Conservation (phyloP, 2,329 filamentous ascomycete species). For the Ophiosphaerella herpotricha region DNA sequence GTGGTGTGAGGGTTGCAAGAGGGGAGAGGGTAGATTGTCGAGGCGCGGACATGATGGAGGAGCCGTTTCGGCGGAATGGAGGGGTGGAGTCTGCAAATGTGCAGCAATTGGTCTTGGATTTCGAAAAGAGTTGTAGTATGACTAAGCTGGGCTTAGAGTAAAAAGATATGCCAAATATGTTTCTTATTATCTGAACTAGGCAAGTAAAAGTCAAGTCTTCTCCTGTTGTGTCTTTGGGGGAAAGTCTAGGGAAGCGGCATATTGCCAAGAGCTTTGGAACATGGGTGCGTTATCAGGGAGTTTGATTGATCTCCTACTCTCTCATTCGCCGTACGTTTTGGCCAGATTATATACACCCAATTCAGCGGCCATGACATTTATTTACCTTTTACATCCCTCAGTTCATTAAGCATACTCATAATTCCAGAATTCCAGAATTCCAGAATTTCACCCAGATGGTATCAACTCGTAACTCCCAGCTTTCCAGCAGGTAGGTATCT, state of each 20-base stretch:
- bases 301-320: neutral
- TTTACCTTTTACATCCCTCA: too few species aligned
- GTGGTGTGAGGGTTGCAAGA: conserved; percentile 59
- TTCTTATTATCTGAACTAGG: neutral
- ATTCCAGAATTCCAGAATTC: too few species aligned
- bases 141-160: neutral
- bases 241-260: conserved; percentile 30
- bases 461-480: too few species aligned
- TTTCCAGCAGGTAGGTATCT: too few species aligned
- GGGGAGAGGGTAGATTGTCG: conserved; percentile 38
- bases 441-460: too few species aligned
- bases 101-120: neutral
- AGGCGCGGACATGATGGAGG: conserved; percentile 20
- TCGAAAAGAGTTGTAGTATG: too few species aligned
- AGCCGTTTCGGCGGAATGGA: conserved; percentile 3
- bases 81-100: neutral
- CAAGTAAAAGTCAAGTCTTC: conserved; percentile 2
- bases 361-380: too few species aligned
- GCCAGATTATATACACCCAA: too few species aligned
- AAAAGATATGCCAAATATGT: neutral
- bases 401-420: too few species aligned
- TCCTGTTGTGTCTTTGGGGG: conserved; percentile 1
- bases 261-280: conserved; percentile 19
- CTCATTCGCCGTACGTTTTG: too few species aligned
- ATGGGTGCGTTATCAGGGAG: conserved; percentile 17